Base-by-base conservation (phyloP, 2,329 filamentous ascomycete genomes). In the Neurospora sp. region DNA sequence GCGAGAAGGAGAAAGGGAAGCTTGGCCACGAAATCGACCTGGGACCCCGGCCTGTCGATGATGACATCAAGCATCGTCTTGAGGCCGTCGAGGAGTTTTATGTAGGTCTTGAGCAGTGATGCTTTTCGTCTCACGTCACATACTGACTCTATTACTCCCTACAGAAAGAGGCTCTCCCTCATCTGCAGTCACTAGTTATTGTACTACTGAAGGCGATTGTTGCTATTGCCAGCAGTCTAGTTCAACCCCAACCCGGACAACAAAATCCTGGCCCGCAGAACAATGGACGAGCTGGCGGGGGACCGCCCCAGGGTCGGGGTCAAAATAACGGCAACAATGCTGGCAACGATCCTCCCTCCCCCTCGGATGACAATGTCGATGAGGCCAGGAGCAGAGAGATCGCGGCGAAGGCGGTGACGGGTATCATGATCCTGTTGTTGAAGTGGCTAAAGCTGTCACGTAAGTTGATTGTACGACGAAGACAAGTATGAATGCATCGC, bases 371-470 rank as follows among this genome's bases (percentile, higher is more conserved):
- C 71, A 93, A 97, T 75, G 81, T 97, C 17, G 94, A 98, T 78
- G 89, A 90, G 52, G 86, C 92, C 69, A 87, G 96, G 67, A 89
- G 88, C 17, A 88, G 95, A 69, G 96, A 99, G 79, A 94, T 99
- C 68, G 91, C 91, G 12, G 89, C 91, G 36, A 98, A 98, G 80
- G 95, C 95, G 0, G 90, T 97, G 28, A 96, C 93, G n/a, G 94
- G 92, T 0, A 91, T 93, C 69, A 82, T 99, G 37, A 82, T 99
- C 37, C 83, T 97, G n/a, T 81, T 98, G 65, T 79, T 98, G 71
- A 99, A 98, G 80, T 99, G 96, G 96, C 91, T 98, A 76, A 96
- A 97, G 79, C 84, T 97, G 69, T 97, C 93, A 70, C 96, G 93
- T 96, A 83, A 83, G 92, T 83, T 40, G n/a, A 37, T 66, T 77